These are phyloP conservation scores for Colletotrichum phormii DNA, from an alignment of 2,329 filamentous ascomycete genomes.

Conservation along the genomic window DNA sequence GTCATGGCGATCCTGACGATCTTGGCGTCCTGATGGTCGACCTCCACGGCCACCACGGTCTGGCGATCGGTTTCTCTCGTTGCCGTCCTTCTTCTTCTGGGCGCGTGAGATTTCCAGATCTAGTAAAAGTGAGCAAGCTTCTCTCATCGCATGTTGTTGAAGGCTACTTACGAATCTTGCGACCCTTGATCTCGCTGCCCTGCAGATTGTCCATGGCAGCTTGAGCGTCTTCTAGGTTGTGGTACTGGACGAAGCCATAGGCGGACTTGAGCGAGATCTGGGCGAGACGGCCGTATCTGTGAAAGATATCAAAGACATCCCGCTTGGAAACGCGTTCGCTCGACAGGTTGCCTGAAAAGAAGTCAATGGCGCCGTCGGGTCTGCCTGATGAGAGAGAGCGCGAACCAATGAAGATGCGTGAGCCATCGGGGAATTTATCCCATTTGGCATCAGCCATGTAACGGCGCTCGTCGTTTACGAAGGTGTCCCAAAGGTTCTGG, in stretches of 20 bases:
- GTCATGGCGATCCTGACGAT: slow-evolving; percentile 61
- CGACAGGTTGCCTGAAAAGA: slow-evolving; percentile 81
- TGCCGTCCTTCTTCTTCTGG: slow-evolving; percentile 81
- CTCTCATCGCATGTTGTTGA: background rate
- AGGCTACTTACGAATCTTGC: slow-evolving; percentile 86
- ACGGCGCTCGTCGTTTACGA: slow-evolving; percentile 77
- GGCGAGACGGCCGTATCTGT: slow-evolving; percentile 85
- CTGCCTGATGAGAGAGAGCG: slow-evolving; percentile 42
- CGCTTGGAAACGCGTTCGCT: slow-evolving; percentile 93
- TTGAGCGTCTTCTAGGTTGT: slow-evolving; percentile 79
- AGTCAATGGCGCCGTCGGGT: slow-evolving; percentile 32
- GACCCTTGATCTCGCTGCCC: slow-evolving; percentile 84
- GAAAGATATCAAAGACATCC: slow-evolving; percentile 92
- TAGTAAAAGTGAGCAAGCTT: slow-evolving; percentile 47
- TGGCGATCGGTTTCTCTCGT: slow-evolving; percentile 67
- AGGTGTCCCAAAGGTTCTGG: slow-evolving; percentile 77
- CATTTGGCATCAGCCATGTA: slow-evolving; percentile 84
- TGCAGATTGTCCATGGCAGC: slow-evolving; percentile 83
- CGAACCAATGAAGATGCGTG: slow-evolving; percentile 84
- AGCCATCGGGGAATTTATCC: slow-evolving; percentile 83
- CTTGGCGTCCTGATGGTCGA: slow-evolving; percentile 56
- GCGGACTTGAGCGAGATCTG: slow-evolving; percentile 97
- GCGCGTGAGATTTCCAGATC: slow-evolving; percentile 92
- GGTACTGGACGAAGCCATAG: slow-evolving; percentile 96
- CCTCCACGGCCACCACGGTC: slow-evolving; percentile 60